These are phyloP conservation scores for Rosa lucieae DNA, from an alignment of 306 rosid genomes.

Conservation along the genomic window DNA sequence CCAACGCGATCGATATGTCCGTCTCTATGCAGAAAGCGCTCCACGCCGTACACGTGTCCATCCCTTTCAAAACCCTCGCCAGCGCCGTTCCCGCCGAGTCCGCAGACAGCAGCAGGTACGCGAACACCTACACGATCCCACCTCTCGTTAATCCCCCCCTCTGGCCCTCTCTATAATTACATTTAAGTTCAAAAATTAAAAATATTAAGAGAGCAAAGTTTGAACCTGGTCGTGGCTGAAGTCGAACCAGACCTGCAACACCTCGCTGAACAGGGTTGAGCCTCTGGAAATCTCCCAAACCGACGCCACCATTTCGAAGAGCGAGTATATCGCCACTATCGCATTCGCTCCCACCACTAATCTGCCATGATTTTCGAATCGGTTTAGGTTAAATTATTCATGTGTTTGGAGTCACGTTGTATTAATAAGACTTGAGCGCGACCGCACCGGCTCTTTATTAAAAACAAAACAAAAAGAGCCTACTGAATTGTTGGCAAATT, in stretches of 20 bases:
- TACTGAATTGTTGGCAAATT: too few relatives aligned
- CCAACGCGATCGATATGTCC: constrained; percentile 68
- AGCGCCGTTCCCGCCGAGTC: constrained; percentile 88
- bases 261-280: constrained; percentile 74
- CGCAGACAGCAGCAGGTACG: constrained; percentile 81
- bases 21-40: constrained; percentile 75
- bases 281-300: constrained; percentile 97
- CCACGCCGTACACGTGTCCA: constrained; percentile 66
- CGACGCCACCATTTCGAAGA: constrained; percentile 79
- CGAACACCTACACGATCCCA: constrained; percentile 64
- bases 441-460: too few relatives aligned
- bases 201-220: not conserved
- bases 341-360: constrained; percentile 86
- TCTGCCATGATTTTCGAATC: constrained; percentile 36
- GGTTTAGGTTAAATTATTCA: not conserved
- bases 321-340: constrained; percentile 75
- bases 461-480: too few relatives aligned
- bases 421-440: too few relatives aligned
- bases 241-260: constrained; percentile 93
- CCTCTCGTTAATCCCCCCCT: not conserved
- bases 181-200: not conserved
- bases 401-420: too few relatives aligned
- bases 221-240: constrained; percentile 96
- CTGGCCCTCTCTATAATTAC: not conserved
- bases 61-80: constrained; percentile 47